Evolutionary conservation across 768 basidiomycete species (phyloP), one percentile per base, ranked within the genome.

Genomic region (Amyloporia xantha): DNA sequence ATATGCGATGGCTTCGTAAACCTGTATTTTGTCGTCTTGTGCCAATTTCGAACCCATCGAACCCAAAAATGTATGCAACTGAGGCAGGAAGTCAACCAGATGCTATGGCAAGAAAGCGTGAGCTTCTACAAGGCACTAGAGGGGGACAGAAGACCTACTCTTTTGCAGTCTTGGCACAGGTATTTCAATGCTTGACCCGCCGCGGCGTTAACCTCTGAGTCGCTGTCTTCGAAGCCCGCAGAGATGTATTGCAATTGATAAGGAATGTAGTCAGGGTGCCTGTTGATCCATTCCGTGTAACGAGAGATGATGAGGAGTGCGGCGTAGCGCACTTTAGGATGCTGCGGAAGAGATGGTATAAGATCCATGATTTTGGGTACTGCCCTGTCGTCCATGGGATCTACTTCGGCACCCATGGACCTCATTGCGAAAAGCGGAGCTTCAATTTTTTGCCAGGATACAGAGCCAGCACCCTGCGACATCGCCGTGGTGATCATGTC

Each of bases 281-380:
- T 72, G 61, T 86, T 87, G 59, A 93, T 88, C 96, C 96, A 99
- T 66, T 95, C 89, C 17, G 93, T 93, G 66, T 99, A 99, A 15
- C 96, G 82, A 3, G 91, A 87, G 52, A 98, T 85, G 59, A 99
- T 93, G 49, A 99, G 78, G 39, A 95, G 77, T 13, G 96, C 90
- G 40, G 95, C 94, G 62, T 98, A 99, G 50, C 89, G 92, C 54
- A 99, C 88, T 43, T 82, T 79, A 39, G 93, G 92, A 63, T 98
- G 95, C 38, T 71, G 69, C 1, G 96, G 96, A 23, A 99, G 81
- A 21, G 79, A 81, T 4, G 94, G 92, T 25, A 99, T 82, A 40
- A 97, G 76, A 59, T 93, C 89, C 82, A 99, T 91, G 59, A 98
- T 94, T 64, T 91, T 91, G 2, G 94, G 93, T n/a, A 98, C 84